Evolutionary conservation across 2,329 filamentous ascomycete species (phyloP).

Genomic region (Aspergillus ochraceoroseus): DNA sequence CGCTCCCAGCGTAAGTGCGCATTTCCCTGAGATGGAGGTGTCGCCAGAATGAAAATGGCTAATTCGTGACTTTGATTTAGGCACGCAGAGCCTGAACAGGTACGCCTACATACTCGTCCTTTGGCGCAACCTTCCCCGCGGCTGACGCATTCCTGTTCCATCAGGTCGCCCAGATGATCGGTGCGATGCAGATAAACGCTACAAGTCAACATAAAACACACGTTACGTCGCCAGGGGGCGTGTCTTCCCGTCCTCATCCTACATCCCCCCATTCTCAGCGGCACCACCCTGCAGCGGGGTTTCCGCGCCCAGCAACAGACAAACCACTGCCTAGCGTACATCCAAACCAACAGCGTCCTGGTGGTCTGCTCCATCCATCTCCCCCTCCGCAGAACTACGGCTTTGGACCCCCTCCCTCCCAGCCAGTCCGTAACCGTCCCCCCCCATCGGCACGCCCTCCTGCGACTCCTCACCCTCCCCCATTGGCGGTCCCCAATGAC

Average conservation of each 20-base stretch:
- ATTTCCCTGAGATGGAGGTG: too few species aligned
- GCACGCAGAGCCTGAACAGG: constrained; percentile 71
- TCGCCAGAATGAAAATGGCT: too few species aligned
- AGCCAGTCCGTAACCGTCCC: constrained; percentile 53
- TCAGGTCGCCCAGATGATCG: constrained; percentile 46
- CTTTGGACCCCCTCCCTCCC: constrained; percentile 48
- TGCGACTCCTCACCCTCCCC: constrained; percentile 57
- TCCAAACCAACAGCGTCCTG: constrained; percentile 27
- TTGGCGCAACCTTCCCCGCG: background rate
- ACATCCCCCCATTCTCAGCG: constrained; percentile 21
- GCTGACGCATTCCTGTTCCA: constrained; percentile 3
- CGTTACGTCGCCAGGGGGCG: constrained; percentile 21
- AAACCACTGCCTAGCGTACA: constrained; percentile 18
- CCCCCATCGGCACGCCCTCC: constrained; percentile 59
- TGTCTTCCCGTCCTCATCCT: constrained; percentile 26
- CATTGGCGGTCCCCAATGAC: constrained; percentile 47
- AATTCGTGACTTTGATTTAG: constrained; percentile 42
- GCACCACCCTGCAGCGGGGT: constrained; percentile 15
- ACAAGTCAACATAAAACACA: constrained; percentile 30
- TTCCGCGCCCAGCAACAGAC: constrained; percentile 21
- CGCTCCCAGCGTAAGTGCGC: constrained; percentile 78
- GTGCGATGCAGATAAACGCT: constrained; percentile 30
- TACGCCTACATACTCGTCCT: constrained; percentile 42
- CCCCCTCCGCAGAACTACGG: constrained; percentile 47
- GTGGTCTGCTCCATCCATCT: constrained; percentile 39